Percentiles rank a stretch among this genome's conserved stretches.
Conservation (phyloP, 129 eudicot species). For the Artemisia argyi region DNA sequence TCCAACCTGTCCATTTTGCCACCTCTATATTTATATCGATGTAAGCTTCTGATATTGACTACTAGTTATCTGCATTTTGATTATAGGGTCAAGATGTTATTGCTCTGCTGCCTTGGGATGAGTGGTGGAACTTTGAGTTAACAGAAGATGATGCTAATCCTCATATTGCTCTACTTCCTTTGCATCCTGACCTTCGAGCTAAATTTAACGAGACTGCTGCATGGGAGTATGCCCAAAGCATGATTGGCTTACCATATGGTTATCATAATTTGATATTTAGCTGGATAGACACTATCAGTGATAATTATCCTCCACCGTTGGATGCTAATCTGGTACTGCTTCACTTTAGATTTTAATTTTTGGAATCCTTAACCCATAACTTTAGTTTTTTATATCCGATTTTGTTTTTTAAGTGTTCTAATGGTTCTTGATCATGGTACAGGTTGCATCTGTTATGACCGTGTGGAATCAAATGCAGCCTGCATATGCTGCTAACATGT, state of each 20-base stretch:
- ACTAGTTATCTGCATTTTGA: slow-evolving; percentile 8
- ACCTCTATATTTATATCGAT: neutral
- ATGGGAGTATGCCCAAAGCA: slow-evolving; percentile 91
- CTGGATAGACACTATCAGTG: slow-evolving; percentile 88
- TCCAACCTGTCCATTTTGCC: neutral
- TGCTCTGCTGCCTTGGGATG: slow-evolving; percentile 93
- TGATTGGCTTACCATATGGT: slow-evolving; percentile 81
- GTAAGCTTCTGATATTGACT: slow-evolving; percentile 1
- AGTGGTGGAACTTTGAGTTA: slow-evolving; percentile 96
- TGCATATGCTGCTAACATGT: slow-evolving; percentile 93
- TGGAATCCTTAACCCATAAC: neutral
- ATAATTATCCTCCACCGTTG: slow-evolving; percentile 85
- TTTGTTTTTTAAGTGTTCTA: neutral
- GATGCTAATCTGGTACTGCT: slow-evolving; percentile 83
- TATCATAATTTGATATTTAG: slow-evolving; percentile 93
- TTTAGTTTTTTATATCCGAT: too few species aligned
- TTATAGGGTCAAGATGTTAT: slow-evolving; percentile 84
- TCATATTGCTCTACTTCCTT: slow-evolving; percentile 91
- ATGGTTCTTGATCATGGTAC: slow-evolving; percentile 27
- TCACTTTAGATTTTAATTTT: slow-evolving; percentile 18
- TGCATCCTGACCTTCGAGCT: slow-evolving; percentile 84
- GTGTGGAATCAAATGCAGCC: slow-evolving; percentile 92
- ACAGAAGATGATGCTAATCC: slow-evolving; percentile 90
- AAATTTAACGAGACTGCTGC: slow-evolving; percentile 93
- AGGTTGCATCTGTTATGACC: slow-evolving; percentile 99